Base-by-base conservation (phyloP, 1,284 basidiomycete species). In the Rhodotorula sp. region DNA sequence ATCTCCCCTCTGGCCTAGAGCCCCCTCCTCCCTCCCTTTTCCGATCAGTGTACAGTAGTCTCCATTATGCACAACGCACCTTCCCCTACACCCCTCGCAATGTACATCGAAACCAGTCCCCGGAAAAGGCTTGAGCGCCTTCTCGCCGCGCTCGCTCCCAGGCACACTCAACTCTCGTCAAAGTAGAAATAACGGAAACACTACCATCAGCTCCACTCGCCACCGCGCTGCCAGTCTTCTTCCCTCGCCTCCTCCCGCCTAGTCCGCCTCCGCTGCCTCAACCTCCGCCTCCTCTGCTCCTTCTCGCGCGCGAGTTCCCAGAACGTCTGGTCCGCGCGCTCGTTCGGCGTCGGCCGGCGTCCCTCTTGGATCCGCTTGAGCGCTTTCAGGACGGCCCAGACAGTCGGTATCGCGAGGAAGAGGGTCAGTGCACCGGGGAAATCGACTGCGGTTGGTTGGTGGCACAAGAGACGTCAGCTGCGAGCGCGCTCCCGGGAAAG, bases 371-470 rank as follows among this genome's bases (percentile, higher is more conserved):
- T 72, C 14, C 73, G 61, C 49, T 64, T 54, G 15, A 71, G 7
- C 2, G 67, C 68, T 57, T 74, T 74, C 55, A 59, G 49, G 52
- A 72, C 73, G 3, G 69, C 66, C 73, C 73, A 74, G 5, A 65
- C 65, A 23, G 73, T 74, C n/a, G 78, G 77, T 4, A 79, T 70
- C 23, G 77, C 73, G 14, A 77, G 62, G 38, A 68, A 69, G 60
- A 75, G 69, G 8, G 71, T 67, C 28, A 72, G 31, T 10, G 66
- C 75, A 55, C 66, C 66, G 1, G 61, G 68, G 38, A 69, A 74
- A 34, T 66, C 59, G 55, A 58, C 60, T 31, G 48, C 31, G 60
- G 28, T 12, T 18, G n/a, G 26, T 21, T 3, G 6, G 48, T 34
- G 15, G 48, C 28, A 23, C 0, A 7, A 34, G 14, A 4, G 48